Evolutionary conservation across 2,329 filamentous ascomycete species (phyloP), one percentile per base, ranked within the genome.

Genomic region (Atkinsonella hypoxylon): DNA sequence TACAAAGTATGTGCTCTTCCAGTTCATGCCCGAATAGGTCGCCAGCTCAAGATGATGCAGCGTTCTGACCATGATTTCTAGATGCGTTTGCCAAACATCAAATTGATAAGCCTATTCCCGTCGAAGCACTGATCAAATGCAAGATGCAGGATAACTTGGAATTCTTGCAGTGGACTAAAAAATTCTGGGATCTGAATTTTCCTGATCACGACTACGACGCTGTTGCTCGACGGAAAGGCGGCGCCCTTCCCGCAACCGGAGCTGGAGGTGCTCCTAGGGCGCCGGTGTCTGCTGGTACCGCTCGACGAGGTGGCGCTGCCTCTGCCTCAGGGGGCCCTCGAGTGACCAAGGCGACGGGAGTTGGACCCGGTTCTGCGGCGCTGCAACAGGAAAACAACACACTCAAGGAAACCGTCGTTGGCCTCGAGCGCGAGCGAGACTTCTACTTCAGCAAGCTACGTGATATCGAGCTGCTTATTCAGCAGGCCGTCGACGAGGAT

Each of bases 141-240:
- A 96, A 95, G 77, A 98, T 98, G 91, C 93, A 98, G 78, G 93
- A 98, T 70, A 98, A 98, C 74, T 86, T 98, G 61, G 93, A 97
- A 66, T 98, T 98, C 68, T 77, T 98, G 54, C 93, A 98, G 73
- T 98, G 89, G 86, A 84, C 84, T 53, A 98, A 98, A 79, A 78
- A 79, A 60, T 96, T 89, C 75, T 98, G 93, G 93, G 93, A 98
- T 64, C 88, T 96, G 66, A 89, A 96, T 76, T 98, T 88, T 71
- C 93, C 93, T 8, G 93, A 93, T 53, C 89, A 93, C 62, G 93
- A 97, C 57, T 98, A 98, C 74, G 93, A 98, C 66, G 89, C 93
- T 11, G 78, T 95, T 26, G 76, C 77, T 50, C 82, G 93, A 64
- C 81, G 93, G 67, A 95, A 95, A 71, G 90, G 82, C 32, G 81